Evolutionary conservation across 2,329 filamentous ascomycete genomes (phyloP), one percentile per base, ranked within the genome.

Genomic region (Colletotrichum shisoi): DNA sequence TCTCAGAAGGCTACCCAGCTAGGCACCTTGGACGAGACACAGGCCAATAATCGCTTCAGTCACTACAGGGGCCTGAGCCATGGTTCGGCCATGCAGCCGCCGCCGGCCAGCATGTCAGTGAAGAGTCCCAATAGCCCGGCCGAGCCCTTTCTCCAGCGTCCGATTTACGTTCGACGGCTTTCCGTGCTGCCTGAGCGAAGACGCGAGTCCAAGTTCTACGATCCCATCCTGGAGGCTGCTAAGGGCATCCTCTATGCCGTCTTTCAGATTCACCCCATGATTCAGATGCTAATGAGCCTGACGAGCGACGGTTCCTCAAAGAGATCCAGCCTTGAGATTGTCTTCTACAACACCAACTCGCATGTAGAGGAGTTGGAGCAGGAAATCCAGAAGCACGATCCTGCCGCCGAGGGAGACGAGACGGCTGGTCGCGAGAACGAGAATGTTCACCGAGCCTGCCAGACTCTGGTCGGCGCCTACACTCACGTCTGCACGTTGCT

Each of bases 231-330:
- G 37, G 88, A 90, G 73, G 84, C 85, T 15, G 87, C 88, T 37
- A 89, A 89, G 73, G 87, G 87, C 34, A 86, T 90, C 27, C 80
- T 90, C 2, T 90, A 89, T 74, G 87, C 88, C 3, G 83, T 90
- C 37, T 90, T 89, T 69, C 87, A 89, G 73, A 87, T 90, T 31
- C 88, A 90, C 69, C 87, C 87, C 5, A 87, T 87, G 77, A 88
- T 90, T 67, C 87, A 90, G 75, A 87, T 86, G 76, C 79, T 90
- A 60, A 86, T 89, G 76, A 82, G 85, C 49, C 79, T 90, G 56
- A 84, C 86, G 54, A 86, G 83, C 70, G 87, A 89, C 67, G 85
- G 84, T 39, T 85, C 85, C 11, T 79, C 83, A 24, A 88, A 87
- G 73, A 80, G 86, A 57, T 89, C 87, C 4, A 89, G 87, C 70